Percentiles rank a stretch among this genome's conserved stretches.
Conservation (phyloP, 2,329 filamentous ascomycete genomes). For the Scedosporium apiospermum region DNA sequence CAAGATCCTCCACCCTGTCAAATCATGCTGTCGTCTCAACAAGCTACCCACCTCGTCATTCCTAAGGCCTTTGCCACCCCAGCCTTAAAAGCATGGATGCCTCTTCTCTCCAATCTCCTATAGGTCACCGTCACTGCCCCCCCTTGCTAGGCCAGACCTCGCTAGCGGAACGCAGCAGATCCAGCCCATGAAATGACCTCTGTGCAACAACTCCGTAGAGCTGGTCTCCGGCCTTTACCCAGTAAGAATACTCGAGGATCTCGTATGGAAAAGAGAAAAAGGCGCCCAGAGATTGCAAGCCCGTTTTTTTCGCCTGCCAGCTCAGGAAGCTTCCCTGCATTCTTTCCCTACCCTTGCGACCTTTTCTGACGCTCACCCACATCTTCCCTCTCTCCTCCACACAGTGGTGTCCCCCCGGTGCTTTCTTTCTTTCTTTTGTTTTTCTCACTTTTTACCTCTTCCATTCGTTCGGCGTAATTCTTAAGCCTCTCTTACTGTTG, state of each 20-base stretch:
- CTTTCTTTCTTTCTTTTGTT: background rate
- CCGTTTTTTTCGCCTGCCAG: no score
- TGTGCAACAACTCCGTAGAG: background rate
- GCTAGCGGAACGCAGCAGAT: background rate
- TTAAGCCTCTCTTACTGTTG: background rate
- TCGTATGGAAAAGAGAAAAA: no score
- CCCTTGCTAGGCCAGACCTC: background rate
- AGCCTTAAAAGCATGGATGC: background rate
- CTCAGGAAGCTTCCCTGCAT: background rate
- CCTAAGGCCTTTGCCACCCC: background rate
- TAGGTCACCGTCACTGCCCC: background rate
- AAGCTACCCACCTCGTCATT: no score
- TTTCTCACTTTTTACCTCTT: background rate
- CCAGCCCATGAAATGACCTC: background rate
- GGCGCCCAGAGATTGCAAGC: no score
- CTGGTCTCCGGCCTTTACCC: background rate
- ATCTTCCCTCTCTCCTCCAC: background rate
- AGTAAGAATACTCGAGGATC: background rate
- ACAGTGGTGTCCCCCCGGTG: background rate
- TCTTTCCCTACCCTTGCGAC: background rate
- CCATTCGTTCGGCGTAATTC: background rate
- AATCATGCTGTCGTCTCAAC: no score
- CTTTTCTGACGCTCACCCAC: background rate
- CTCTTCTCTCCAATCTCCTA: background rate
- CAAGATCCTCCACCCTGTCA: no score